Base-by-base conservation (phyloP, 2,329 filamentous ascomycete genomes). In the Phymatotrichopsis omnivora region DNA sequence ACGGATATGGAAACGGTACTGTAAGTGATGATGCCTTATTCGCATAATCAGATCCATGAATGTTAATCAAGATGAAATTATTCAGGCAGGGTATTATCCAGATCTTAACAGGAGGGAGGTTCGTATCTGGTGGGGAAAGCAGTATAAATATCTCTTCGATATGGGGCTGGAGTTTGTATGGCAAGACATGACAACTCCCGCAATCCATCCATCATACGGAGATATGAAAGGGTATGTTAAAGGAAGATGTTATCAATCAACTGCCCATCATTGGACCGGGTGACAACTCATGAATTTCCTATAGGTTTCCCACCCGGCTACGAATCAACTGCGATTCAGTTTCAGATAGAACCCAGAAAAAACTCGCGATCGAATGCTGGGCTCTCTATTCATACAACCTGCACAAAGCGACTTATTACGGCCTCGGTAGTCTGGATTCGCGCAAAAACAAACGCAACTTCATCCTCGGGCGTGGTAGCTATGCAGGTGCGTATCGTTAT, bases 301-400 rank as follows among this genome's bases (percentile, higher is more conserved):
- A n/a, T 16, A 17, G 36, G 24, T n/a, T 29, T 2, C 36, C 36
- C 4, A 29, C 36, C 14, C 36, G 23, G 12, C 14, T 40, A n/a
- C 11, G 4, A n/a, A 10, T 40, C 27, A 40, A 22, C 25, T 37
- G n/a, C 12, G 29, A 22, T 17, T 39, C 16, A 7, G 32, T 30
- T 14, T 24, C 5, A 11, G 30, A 31, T 7, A 16, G 16, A 23
- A 4, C 25, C 12, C 12, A 34, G 2, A 46, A 60, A 34, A 58
- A 60, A 42, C 60, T 57, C n/a, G 62, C 61, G 1, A 65, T 65
- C 2, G 63, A 65, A 45, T 56, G 62, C 3, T 65, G 62, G 63
- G 59, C 62, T 0, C 44, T 65, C 0, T 65, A 63, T 52, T 60
- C 58, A 19, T 63, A 63, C 49, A 65, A 65, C 42, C 43, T 65